phyloP scores from a whole-genome alignment of 2,329 filamentous ascomycete species.

The Beauveria scarabaeidicola region DNA sequence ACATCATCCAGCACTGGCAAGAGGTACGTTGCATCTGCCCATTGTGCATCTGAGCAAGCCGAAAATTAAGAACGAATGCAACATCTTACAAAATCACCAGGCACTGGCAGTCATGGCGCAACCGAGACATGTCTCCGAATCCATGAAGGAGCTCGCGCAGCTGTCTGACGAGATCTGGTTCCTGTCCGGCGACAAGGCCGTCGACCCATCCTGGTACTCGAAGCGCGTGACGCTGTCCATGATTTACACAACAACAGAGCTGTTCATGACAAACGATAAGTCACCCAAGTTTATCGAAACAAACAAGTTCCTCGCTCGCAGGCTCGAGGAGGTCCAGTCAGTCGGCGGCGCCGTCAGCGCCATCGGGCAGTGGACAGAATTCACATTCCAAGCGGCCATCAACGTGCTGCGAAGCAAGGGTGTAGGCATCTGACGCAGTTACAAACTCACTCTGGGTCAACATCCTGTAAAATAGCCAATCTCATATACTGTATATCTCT shows the following conservation, averaged over 20 bases:
- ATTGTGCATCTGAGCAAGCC: background rate
- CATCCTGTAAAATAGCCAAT: background rate
- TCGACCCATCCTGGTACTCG: conserved; percentile 83
- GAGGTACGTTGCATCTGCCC: conserved; percentile 50
- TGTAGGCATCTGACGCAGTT: conserved; percentile 55
- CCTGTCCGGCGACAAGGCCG: conserved; percentile 69
- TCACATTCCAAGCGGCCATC: conserved; percentile 66
- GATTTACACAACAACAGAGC: conserved; percentile 64
- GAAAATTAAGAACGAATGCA: background rate
- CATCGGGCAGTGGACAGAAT: conserved; percentile 70
- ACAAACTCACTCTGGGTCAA: background rate
- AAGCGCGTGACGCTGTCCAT: conserved; percentile 49
- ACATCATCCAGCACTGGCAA: conserved; percentile 72
- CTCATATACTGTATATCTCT: background rate
- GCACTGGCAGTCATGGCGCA: conserved; percentile 87
- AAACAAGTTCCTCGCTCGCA: conserved; percentile 66
- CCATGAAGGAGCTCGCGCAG: conserved; percentile 67
- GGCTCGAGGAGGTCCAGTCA: conserved; percentile 60
- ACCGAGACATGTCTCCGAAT: conserved; percentile 65
- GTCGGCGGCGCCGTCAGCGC: conserved; percentile 55
- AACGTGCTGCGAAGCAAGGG: conserved; percentile 87
- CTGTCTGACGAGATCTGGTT: conserved; percentile 92
- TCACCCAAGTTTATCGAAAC: conserved; percentile 69
- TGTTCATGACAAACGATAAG: conserved; percentile 89
- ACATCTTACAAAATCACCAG: conserved; percentile 31